phyloP scores from a whole-genome alignment of 768 basidiomycete genomes.

The Tulasnella sp. region DNA sequence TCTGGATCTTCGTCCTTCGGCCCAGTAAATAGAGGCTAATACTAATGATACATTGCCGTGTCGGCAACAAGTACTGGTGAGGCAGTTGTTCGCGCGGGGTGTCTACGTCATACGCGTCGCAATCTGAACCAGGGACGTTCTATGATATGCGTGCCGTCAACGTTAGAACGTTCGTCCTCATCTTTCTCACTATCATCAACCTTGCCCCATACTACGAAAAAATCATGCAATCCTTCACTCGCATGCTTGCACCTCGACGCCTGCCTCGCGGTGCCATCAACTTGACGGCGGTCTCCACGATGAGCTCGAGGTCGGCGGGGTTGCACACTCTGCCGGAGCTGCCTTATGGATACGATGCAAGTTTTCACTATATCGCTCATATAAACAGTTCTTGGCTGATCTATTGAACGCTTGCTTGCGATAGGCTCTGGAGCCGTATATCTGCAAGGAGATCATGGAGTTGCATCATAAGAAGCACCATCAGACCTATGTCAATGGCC shows the following conservation, averaged over 20 bases:
- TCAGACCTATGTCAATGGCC: slow-evolving; percentile 85
- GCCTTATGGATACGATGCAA: slow-evolving; percentile 70
- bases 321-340: slow-evolving; percentile 69
- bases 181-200: neutral
- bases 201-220: neutral
- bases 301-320: slow-evolving; percentile 29
- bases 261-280: slow-evolving; percentile 37
- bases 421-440: slow-evolving; percentile 84
- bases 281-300: slow-evolving; percentile 28
- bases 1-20: too few species aligned
- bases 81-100: too few species aligned
- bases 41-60: too few species aligned
- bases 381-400: too few species aligned
- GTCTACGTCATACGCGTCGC: neutral
- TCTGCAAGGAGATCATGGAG: slow-evolving; percentile 87
- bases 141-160: neutral
- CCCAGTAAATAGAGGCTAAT: too few species aligned
- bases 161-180: neutral
- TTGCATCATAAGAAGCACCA: slow-evolving; percentile 78
- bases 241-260: slow-evolving; percentile 35
- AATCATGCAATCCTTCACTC: slow-evolving; percentile 43
- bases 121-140: neutral
- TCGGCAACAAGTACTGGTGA: too few species aligned
- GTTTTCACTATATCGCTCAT: too few species aligned
- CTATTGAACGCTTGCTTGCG: too few species aligned